phyloP scores from a whole-genome alignment of 805 yeast species.

The Nakazawaea ishiwadae region DNA sequence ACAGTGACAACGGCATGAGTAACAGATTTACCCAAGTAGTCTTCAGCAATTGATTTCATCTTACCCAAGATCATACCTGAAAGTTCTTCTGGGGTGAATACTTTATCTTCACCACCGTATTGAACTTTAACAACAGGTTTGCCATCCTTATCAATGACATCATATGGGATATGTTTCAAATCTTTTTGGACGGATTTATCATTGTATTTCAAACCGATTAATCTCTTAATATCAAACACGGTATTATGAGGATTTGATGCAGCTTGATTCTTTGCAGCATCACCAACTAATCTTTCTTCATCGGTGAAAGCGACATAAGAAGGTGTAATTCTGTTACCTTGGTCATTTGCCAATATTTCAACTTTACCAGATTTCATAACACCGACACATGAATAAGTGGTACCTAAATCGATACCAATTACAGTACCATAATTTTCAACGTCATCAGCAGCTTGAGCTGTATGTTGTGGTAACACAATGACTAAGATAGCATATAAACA shows the following conservation, averaged over 20 bases:
- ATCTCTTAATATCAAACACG: slow-evolving; percentile 92
- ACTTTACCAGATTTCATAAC: slow-evolving; percentile 81
- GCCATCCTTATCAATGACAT: slow-evolving; percentile 69
- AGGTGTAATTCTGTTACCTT: slow-evolving; percentile 98
- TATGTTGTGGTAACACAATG: slow-evolving; percentile 11
- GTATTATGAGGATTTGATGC: slow-evolving; percentile 95
- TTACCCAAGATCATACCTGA: slow-evolving; percentile 88
- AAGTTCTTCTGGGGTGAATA: slow-evolving; percentile 90
- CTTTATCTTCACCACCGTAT: slow-evolving; percentile 77
- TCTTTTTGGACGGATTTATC: slow-evolving; percentile 79
- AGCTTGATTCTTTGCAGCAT: slow-evolving; percentile 98
- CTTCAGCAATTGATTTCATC: slow-evolving; percentile 92
- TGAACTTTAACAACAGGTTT: slow-evolving; percentile 88
- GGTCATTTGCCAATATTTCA: slow-evolving; percentile 94
- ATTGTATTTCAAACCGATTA: slow-evolving; percentile 78
- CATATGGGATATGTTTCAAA: slow-evolving; percentile 86
- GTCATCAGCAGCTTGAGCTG: slow-evolving; percentile 14
- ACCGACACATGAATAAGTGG: slow-evolving; percentile 97
- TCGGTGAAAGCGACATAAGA: slow-evolving; percentile 96
- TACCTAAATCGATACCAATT: slow-evolving; percentile 93
- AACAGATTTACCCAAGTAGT: slow-evolving; percentile 77
- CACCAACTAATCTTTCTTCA: slow-evolving; percentile 92
- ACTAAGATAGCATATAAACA: slow-evolving; percentile 16
- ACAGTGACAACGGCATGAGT: slow-evolving; percentile 91
- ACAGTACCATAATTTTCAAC: slow-evolving; percentile 57